Conservation (phyloP, 1,139 yeast species). For the Taphrina betulina region DNA sequence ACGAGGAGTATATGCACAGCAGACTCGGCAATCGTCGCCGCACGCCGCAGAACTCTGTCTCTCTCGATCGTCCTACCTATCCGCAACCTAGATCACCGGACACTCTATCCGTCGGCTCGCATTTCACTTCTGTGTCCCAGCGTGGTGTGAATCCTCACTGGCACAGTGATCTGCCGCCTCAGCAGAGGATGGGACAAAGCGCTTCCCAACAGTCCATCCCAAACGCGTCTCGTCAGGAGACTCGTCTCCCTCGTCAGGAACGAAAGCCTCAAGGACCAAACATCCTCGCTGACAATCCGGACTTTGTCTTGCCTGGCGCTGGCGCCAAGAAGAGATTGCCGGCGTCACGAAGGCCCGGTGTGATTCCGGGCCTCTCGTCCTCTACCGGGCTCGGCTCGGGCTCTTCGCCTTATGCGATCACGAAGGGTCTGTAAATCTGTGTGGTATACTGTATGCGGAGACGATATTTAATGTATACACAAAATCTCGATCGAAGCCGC, state of each 20-base stretch:
- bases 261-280: slow-evolving; percentile 14
- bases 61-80: slow-evolving; percentile 12
- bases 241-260: slow-evolving; percentile 11
- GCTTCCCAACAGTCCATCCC: not conserved
- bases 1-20: slow-evolving; percentile 1
- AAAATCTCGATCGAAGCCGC: too few species aligned
- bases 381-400: slow-evolving; percentile 3
- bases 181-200: not conserved
- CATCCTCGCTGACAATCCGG: slow-evolving; percentile 29
- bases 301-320: slow-evolving; percentile 18
- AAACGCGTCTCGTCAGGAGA: slow-evolving; percentile 8
- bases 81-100: slow-evolving; percentile 25
- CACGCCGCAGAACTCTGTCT: slow-evolving; percentile 10
- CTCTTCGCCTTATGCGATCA: slow-evolving; percentile 11
- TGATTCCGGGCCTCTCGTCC: slow-evolving; percentile 10
- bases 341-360: slow-evolving; percentile 6
- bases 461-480: not conserved
- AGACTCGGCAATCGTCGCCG: slow-evolving; percentile 6
- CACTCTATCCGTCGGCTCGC: slow-evolving; percentile 23
- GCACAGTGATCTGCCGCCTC: slow-evolving; percentile 6
- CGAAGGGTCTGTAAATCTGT: slow-evolving; percentile 2
- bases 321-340: slow-evolving; percentile 17
- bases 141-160: slow-evolving; percentile 26
- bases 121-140: slow-evolving; percentile 31
- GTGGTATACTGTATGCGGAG: not conserved